Conservation (phyloP, 805 yeast species). For the Lachancea meyersii region DNA sequence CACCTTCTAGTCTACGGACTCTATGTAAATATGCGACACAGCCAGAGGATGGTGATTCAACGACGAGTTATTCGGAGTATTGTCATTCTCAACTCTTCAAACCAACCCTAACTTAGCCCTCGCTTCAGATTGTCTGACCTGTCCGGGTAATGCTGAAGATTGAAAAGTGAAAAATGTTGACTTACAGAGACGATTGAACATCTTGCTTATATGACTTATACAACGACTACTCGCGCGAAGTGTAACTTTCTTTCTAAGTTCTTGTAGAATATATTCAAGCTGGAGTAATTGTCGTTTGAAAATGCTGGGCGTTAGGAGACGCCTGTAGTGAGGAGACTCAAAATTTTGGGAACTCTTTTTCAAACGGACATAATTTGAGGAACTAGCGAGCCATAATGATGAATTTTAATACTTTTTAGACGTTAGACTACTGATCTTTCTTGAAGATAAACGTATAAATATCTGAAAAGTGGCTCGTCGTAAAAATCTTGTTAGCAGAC, state of each 20-base stretch:
- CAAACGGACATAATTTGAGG: neutral
- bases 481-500: neutral
- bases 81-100: no score
- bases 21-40: no score
- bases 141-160: neutral
- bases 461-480: neutral
- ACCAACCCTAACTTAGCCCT: no score
- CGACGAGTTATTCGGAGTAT: no score
- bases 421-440: conserved; percentile 35
- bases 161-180: neutral
- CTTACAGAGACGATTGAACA: neutral
- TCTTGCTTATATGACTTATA: no score
- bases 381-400: conserved; percentile 1
- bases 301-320: neutral
- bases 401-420: conserved; percentile 31
- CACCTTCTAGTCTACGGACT: no score
- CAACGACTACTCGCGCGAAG: no score
- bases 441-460: conserved; percentile 26
- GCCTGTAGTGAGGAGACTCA: neutral
- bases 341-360: neutral
- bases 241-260: no score
- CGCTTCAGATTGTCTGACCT: no score
- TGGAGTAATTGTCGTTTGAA: no score
- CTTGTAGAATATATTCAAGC: no score
- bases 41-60: no score